Evolutionary conservation across 2,329 filamentous ascomycete genomes (phyloP).

Genomic region (Penicillium sp.): DNA sequence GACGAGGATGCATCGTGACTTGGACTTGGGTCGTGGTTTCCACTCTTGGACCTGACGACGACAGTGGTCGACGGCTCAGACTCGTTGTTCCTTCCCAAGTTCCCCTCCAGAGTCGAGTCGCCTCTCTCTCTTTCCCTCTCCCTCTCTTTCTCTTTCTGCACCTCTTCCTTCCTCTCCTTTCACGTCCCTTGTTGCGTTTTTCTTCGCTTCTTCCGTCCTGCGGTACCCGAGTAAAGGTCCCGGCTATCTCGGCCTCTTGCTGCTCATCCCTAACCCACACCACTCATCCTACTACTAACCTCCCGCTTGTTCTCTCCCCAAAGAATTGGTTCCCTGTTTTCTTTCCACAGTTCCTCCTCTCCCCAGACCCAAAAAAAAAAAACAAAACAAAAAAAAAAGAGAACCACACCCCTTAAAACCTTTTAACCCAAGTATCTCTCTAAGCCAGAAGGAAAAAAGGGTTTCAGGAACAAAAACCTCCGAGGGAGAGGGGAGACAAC

Average conservation of each 20-base stretch:
- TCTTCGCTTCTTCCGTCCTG: conserved; percentile 19
- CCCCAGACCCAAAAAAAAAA: conserved; percentile 18
- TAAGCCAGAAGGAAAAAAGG: conserved; percentile 19
- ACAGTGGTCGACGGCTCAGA: conserved; percentile 1
- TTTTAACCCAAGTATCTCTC: conserved; percentile 15
- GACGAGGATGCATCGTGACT: conserved; percentile 25
- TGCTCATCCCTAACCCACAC: conserved; percentile 15
- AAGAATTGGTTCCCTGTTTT: conserved; percentile 26
- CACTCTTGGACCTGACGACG: conserved; percentile 10
- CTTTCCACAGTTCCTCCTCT: conserved; percentile 17
- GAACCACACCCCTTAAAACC: conserved; percentile 1
- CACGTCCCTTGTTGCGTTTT: conserved; percentile 10
- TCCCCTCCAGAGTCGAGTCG: conserved; percentile 23
- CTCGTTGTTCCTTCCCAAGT: conserved; percentile 3
- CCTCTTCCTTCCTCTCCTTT: conserved; percentile 16
- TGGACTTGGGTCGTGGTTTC: conserved; percentile 16
- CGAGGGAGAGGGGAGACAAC: conserved; percentile 25
- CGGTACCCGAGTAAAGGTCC: conserved; percentile 12
- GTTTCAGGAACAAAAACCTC: conserved; percentile 29
- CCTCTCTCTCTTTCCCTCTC: conserved; percentile 17
- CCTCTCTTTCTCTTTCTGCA: conserved; percentile 5
- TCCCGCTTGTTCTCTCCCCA: conserved; percentile 3
- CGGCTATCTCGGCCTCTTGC: conserved; percentile 20
- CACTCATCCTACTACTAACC: conserved; percentile 14
- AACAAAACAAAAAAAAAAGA: conserved; percentile 15